Evolutionary conservation across 371 early-diverging fungal genomes (phyloP).

Genomic region (Syncephalastrum contaminatum): DNA sequence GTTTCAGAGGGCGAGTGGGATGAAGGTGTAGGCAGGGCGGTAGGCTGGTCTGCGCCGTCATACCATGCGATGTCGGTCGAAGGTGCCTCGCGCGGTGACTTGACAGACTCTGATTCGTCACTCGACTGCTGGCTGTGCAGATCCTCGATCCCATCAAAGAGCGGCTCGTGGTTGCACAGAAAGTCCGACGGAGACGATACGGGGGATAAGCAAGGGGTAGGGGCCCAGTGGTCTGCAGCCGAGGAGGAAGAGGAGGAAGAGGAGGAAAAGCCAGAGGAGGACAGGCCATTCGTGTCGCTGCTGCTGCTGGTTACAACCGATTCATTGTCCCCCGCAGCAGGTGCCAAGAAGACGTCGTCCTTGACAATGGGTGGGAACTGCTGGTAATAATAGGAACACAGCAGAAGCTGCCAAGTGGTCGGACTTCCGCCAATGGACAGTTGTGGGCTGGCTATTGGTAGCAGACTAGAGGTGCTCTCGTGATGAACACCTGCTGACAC

Average conservation of each 20-base stretch:
- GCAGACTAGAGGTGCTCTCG: conserved; percentile 20
- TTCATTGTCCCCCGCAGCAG: conserved; percentile 13
- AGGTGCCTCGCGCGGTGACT: too few relatives aligned
- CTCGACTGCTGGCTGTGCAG: conserved; percentile 12
- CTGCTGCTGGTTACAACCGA: conserved; percentile 14
- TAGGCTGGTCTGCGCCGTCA: too few relatives aligned
- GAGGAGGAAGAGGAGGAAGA: conserved; percentile 4
- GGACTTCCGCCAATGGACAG: conserved; percentile 12
- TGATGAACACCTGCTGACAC: conserved; percentile 31
- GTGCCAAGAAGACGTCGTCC: conserved; percentile 23
- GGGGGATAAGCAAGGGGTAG: conserved; percentile 41
- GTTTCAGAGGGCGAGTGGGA: too few relatives aligned
- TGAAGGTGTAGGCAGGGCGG: too few relatives aligned
- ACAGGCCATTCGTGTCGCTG: conserved; percentile 1
- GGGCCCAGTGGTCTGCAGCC: conserved; percentile 14
- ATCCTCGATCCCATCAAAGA: conserved; percentile 38
- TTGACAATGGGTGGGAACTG: conserved; percentile 15
- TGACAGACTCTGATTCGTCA: too few relatives aligned
- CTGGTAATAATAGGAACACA: conserved; percentile 17
- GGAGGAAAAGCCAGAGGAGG: not conserved
- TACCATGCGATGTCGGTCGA: too few relatives aligned
- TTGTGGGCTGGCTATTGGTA: conserved; percentile 19
- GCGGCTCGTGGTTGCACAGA: conserved; percentile 35
- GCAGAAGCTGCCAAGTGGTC: conserved; percentile 13
- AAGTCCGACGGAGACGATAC: conserved; percentile 41